phyloP scores from a whole-genome alignment of 2,329 filamentous ascomycete species.

The Chalara sp. region DNA sequence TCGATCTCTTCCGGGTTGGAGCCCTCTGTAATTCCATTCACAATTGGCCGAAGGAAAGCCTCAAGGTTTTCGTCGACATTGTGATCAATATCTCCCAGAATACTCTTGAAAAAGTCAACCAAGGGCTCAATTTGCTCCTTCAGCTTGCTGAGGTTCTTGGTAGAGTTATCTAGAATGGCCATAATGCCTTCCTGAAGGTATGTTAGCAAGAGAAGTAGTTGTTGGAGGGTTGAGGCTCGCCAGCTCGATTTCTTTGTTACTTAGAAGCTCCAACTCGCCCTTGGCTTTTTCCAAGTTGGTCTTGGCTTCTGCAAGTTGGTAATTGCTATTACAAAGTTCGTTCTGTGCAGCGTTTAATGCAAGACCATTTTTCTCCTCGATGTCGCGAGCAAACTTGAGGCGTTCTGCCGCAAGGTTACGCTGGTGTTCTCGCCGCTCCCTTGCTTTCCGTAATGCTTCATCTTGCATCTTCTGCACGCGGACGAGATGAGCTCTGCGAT shows the following conservation, averaged over 20 bases:
- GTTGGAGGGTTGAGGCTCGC: neutral
- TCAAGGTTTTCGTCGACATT: neutral
- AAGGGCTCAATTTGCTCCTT: neutral
- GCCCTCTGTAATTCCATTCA: neutral
- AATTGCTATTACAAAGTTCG: neutral
- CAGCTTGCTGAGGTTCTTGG: neutral
- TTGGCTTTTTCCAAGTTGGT: neutral
- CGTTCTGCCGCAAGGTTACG: neutral
- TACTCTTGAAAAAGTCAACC: neutral
- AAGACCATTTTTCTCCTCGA: neutral
- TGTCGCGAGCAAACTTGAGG: neutral
- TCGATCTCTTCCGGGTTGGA: neutral
- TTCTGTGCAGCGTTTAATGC: neutral
- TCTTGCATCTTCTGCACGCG: neutral
- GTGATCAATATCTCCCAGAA: neutral
- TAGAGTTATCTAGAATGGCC: neutral
- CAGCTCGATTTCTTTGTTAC: neutral
- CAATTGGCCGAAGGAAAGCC: neutral
- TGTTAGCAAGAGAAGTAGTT: neutral
- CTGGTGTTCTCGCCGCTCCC: neutral
- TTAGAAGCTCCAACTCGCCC: neutral
- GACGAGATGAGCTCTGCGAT: neutral
- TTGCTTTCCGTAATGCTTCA: neutral
- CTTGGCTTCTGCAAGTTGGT: neutral
- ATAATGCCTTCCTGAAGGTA: neutral